These are phyloP conservation scores for Microsporum canis DNA, from an alignment of 2,329 filamentous ascomycete species.

Conservation along the genomic window DNA sequence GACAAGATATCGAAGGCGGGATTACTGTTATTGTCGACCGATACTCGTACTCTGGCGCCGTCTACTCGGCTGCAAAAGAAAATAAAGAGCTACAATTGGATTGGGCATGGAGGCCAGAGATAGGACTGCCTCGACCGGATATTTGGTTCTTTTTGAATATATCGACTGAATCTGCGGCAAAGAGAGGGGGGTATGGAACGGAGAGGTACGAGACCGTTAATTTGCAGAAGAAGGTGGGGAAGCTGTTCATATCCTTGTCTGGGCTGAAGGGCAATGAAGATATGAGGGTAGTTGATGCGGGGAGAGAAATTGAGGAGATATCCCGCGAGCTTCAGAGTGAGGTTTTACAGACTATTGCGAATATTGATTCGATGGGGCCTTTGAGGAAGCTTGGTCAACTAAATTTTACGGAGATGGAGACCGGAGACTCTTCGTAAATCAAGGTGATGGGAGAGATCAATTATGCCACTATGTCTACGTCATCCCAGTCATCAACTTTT, in stretches of 20 bases:
- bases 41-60: slow-evolving; percentile 89
- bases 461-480: slow-evolving; percentile 5
- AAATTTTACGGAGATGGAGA: slow-evolving; percentile 10
- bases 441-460: neutral
- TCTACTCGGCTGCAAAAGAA: slow-evolving; percentile 82
- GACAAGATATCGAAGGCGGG: slow-evolving; percentile 47
- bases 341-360: slow-evolving; percentile 22
- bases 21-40: slow-evolving; percentile 75
- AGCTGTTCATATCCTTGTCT: slow-evolving; percentile 53
- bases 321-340: slow-evolving; percentile 29
- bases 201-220: slow-evolving; percentile 80
- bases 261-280: slow-evolving; percentile 39
- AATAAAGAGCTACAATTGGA: slow-evolving; percentile 56
- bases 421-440: neutral
- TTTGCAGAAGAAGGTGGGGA: slow-evolving; percentile 69
- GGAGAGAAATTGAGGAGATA: slow-evolving; percentile 41
- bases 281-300: slow-evolving; percentile 46
- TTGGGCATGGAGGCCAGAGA: slow-evolving; percentile 77
- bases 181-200: slow-evolving; percentile 73
- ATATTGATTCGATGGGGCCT: slow-evolving; percentile 25
- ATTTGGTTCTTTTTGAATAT: slow-evolving; percentile 79
- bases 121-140: slow-evolving; percentile 79
- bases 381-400: slow-evolving; percentile 27
- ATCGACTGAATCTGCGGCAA: slow-evolving; percentile 57
- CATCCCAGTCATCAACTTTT: neutral